Base-by-base conservation (phyloP, 805 yeast genomes). In the Komagataella populi region DNA sequence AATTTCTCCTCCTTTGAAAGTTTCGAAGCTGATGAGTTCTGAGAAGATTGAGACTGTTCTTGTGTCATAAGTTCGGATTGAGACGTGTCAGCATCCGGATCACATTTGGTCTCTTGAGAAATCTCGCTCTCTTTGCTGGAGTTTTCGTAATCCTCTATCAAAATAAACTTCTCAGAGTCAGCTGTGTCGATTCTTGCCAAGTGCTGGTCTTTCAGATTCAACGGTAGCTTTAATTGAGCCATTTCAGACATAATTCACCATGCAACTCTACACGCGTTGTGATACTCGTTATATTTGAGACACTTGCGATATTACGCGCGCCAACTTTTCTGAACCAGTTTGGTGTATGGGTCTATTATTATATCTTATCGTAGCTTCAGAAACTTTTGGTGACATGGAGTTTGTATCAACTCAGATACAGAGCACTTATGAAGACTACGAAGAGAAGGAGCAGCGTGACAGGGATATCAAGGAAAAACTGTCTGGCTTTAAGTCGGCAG, bases 331-430 rank as follows among this genome's bases (percentile, higher is more conserved):
- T 45, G 17, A 20, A 0, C 22, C 20, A 44, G 12, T 44, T 18
- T 44, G 23, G 23, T 18, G 20, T 18, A 8, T 44, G 23, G 23
- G 23, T 20, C 10, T 17, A 46, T 44, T 7, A 23, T 51, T 49
- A 48, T 54, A 16, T 46, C 45, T 14, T 49, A 24, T 10, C 30
- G 30, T 3, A 56, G 56, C 22, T 44, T 48, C 45, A 16, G 53
- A 53, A 14, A 45, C 47, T 43, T 51, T 49, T 14, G 59, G 53
- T 6, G 44, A 46, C 44, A 50, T 51, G 12, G 59, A 54, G n/a
- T 45, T 45, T 23, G 24, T 45, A 45, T 45, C 47, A 7, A 45
- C 47, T 5, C 47, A 45, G 47, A 45, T 45, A 45, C 47, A 45
- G 23, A 23, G 47, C 24, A 16, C 22, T 17, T 22, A 20, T 23